Evolutionary conservation across 2,329 filamentous ascomycete genomes (phyloP), one percentile per base, ranked within the genome.

Genomic region (Canariomyces notabilis): DNA sequence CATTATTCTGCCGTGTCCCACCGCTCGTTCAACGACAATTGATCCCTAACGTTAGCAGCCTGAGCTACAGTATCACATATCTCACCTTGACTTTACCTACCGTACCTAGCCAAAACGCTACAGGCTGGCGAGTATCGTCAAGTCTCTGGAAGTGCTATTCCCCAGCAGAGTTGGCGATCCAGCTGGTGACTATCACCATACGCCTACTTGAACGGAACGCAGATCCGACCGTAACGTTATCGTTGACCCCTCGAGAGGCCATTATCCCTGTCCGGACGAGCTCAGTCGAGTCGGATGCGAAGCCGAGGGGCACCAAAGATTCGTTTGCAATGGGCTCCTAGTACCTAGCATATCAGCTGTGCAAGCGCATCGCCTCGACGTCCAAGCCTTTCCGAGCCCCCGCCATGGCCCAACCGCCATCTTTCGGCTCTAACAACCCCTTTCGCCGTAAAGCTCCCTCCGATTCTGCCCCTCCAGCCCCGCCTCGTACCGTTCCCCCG

Each of bases 371-470:
- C 18, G 11, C 15, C 33, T 40, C 11, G 8, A 12, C 12, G 21
- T 34, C 23, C 23, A 21, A 23, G 18, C 23, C 35, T 5, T 29
- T 4, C 20, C 19, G 15, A 19, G 18, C 35, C 32, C 40, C 44
- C 48, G 59, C 49, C 54, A 72, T 72, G 59, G 59, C 62, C 47
- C 65, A 66, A 33, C 52, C 48, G 22, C 46, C 52, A 26, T 45
- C 63, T 39, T 63, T 70, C 47, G 62, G 60, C 38, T 68, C 74
- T 60, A 67, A 75, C 63, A 78, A 78, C 54, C 75, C 75, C 9
- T 78, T 78, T 58, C 74, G 75, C 52, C 72, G 69, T 55, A 74
- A 68, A 60, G 55, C 55, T 15, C 54, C 54, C 36, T 51, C 52
- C 41, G 54, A 57, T 40, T 49, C 56, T 48, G 58, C 53, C 37